phyloP scores from a whole-genome alignment of 768 basidiomycete genomes.

The Tubosaeta brunneosetosa region DNA sequence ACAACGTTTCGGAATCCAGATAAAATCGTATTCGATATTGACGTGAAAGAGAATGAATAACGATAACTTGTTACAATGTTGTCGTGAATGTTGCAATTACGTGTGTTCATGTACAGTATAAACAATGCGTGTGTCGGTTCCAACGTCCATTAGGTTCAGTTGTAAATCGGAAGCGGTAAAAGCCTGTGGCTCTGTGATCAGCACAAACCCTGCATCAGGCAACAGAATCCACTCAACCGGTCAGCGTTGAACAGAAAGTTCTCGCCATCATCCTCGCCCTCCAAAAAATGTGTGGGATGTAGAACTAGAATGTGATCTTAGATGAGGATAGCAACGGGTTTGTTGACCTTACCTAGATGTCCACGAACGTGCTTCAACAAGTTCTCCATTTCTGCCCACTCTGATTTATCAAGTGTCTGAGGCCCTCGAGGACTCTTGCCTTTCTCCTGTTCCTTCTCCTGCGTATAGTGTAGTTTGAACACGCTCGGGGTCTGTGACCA shows the following conservation, averaged over 20 bases:
- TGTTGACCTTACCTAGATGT: slow-evolving; percentile 64
- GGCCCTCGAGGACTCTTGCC: slow-evolving; percentile 43
- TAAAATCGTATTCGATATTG: slow-evolving; percentile 21
- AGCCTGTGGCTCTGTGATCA: slow-evolving; percentile 35
- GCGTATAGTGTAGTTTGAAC: slow-evolving; percentile 22
- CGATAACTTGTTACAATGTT: not conserved
- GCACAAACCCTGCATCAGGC: not conserved
- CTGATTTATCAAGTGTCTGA: slow-evolving; percentile 78
- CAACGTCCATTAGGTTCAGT: slow-evolving; percentile 30
- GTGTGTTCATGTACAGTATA: not conserved
- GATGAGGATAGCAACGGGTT: not conserved
- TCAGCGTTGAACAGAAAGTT: slow-evolving; percentile 94
- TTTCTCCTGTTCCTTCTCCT: slow-evolving; percentile 35
- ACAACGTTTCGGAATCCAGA: slow-evolving; percentile 6
- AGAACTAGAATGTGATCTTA: slow-evolving; percentile 48
- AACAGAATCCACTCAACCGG: slow-evolving; percentile 39
- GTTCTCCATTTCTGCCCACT: slow-evolving; percentile 86
- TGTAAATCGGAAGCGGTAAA: slow-evolving; percentile 71
- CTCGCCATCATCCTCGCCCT: slow-evolving; percentile 87
- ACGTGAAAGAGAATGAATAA: slow-evolving; percentile 12
- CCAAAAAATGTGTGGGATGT: slow-evolving; percentile 82
- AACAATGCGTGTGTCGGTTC: not conserved
- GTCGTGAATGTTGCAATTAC: slow-evolving; percentile 1
- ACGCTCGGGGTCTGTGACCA: slow-evolving; percentile 8
- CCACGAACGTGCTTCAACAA: slow-evolving; percentile 73